phyloP scores from a whole-genome alignment of 2,329 filamentous ascomycete species.

The Sclerotinia subarctica region DNA sequence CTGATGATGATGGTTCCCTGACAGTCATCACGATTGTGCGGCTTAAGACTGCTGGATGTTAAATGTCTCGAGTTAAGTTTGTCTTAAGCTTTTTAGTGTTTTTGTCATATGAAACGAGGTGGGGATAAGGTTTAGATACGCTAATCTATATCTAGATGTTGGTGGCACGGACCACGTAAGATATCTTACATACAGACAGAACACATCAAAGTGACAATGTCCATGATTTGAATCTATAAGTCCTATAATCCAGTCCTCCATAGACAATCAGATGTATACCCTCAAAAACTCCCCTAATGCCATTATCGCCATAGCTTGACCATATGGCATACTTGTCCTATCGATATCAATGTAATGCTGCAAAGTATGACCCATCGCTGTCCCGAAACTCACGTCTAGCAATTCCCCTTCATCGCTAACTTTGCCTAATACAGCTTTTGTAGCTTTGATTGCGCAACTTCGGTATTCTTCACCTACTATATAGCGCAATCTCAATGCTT shows the following conservation, averaged over 20 bases:
- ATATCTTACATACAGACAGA: not conserved
- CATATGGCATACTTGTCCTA: conserved; percentile 78
- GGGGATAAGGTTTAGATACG: not conserved
- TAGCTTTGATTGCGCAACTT: conserved; percentile 60
- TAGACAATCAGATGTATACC: conserved; percentile 12
- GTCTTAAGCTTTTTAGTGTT: not conserved
- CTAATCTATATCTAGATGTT: not conserved
- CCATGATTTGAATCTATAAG: not conserved
- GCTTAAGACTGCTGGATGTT: not conserved
- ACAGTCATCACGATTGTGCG: not conserved
- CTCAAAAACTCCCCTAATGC: conserved; percentile 70
- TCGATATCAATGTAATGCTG: conserved; percentile 77
- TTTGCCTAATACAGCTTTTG: conserved; percentile 63
- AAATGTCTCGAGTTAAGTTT: no score
- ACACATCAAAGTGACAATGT: no score
- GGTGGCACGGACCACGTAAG: not conserved
- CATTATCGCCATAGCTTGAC: conserved; percentile 83
- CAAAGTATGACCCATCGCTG: conserved; percentile 68
- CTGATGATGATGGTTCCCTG: not conserved
- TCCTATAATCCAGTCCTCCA: not conserved
- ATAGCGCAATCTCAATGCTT: conserved; percentile 67
- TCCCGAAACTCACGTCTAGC: conserved; percentile 73
- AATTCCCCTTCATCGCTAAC: conserved; percentile 68
- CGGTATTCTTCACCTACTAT: conserved; percentile 57
- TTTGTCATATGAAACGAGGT: not conserved